A percentile compares a stretch with the other conserved stretches of the same genome.
Conservation (phyloP, 2,329 filamentous ascomycete species). For the Aspergillus caelatus region DNA sequence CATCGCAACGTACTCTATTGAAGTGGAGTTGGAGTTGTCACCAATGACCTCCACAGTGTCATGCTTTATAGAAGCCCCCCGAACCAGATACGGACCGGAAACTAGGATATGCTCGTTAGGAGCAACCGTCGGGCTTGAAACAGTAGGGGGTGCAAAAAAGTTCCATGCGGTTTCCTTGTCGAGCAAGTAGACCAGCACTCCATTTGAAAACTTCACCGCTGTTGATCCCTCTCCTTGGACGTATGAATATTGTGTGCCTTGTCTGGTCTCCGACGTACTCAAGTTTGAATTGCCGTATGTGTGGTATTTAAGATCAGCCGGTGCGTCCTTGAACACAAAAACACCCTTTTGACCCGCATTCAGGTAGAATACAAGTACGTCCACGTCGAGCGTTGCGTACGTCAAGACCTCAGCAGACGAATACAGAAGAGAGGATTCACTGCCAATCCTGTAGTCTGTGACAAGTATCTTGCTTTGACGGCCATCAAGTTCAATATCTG, state of each 20-base stretch:
- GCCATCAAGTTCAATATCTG: slow-evolving; percentile 54
- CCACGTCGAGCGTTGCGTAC: slow-evolving; percentile 45
- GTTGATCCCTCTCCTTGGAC: slow-evolving; percentile 52
- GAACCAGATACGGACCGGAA: slow-evolving; percentile 50
- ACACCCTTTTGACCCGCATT: slow-evolving; percentile 52
- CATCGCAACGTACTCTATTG: slow-evolving; percentile 38
- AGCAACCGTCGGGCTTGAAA: slow-evolving; percentile 48
- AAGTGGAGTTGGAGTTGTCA: slow-evolving; percentile 46
- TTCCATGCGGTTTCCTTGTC: slow-evolving; percentile 58
- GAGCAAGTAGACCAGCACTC: slow-evolving; percentile 55
- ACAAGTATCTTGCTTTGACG: slow-evolving; percentile 59
- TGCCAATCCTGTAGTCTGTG: slow-evolving; percentile 56
- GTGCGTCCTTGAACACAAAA: slow-evolving; percentile 51
- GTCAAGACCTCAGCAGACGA: slow-evolving; percentile 55
- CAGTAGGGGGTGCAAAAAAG: slow-evolving; percentile 58
- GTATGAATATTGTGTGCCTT: slow-evolving; percentile 47
- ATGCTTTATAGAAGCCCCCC: slow-evolving; percentile 40
- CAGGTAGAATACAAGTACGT: slow-evolving; percentile 55
- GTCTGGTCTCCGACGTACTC: slow-evolving; percentile 27
- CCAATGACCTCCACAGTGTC: slow-evolving; percentile 42
- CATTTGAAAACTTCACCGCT: slow-evolving; percentile 53
- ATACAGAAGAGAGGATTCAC: slow-evolving; percentile 50
- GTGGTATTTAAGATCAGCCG: slow-evolving; percentile 40
- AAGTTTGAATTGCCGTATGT: slow-evolving; percentile 47
- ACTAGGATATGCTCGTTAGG: slow-evolving; percentile 52